Conservation (phyloP, 768 basidiomycete genomes). For the Amanita pseudoporphyria region DNA sequence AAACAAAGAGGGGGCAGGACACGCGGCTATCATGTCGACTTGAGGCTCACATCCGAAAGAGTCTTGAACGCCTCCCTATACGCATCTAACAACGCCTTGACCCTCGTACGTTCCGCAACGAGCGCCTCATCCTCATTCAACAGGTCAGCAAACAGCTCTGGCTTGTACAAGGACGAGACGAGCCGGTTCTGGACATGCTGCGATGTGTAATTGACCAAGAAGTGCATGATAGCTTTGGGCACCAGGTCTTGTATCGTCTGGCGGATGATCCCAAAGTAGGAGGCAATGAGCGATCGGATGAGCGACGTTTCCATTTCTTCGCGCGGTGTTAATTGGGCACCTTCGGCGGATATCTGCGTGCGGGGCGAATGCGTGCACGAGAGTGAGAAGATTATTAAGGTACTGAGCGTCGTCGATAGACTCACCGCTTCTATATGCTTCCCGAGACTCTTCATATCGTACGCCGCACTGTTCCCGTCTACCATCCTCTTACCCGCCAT, state of each 20-base stretch:
- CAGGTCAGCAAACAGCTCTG: conserved; percentile 83
- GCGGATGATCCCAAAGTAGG: conserved; percentile 93
- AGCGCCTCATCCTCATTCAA: conserved; percentile 93
- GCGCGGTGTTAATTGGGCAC: conserved; percentile 55
- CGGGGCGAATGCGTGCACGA: conserved; percentile 2
- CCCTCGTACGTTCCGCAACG: conserved; percentile 85
- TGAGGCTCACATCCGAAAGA: conserved; percentile 73
- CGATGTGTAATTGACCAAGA: conserved; percentile 93
- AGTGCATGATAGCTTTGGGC: conserved; percentile 98
- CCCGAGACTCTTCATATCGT: conserved; percentile 97
- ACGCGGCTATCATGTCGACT: conserved; percentile 34
- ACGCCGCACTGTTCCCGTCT: conserved; percentile 77
- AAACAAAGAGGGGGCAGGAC: too few species aligned
- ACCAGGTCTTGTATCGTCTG: conserved; percentile 96
- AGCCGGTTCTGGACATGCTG: conserved; percentile 95
- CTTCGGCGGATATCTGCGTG: conserved; percentile 48
- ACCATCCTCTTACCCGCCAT: conserved; percentile 57
- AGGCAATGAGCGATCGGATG: conserved; percentile 89
- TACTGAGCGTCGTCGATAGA: conserved; percentile 12
- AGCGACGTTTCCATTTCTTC: conserved; percentile 97
- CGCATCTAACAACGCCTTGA: conserved; percentile 91
- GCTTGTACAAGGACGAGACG: conserved; percentile 92
- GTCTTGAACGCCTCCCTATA: conserved; percentile 93
- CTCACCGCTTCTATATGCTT: conserved; percentile 96
- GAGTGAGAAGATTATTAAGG: neutral